These are phyloP conservation scores for Candida coleopterorum DNA, from an alignment of 805 yeast genomes.

Conservation along the genomic window DNA sequence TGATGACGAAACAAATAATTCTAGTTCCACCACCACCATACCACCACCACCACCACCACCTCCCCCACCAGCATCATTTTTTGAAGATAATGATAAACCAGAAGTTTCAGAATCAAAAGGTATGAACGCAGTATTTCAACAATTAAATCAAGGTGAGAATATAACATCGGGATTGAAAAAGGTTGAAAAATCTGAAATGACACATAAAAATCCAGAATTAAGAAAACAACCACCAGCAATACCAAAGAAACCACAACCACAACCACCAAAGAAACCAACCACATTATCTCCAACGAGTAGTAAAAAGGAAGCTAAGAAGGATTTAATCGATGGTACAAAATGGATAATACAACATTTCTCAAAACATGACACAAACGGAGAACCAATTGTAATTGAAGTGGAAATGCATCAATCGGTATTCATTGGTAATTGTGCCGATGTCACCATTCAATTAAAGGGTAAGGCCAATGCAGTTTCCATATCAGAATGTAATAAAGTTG, in stretches of 20 bases:
- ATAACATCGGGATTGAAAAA: slow-evolving; percentile 85
- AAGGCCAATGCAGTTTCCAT: slow-evolving; percentile 86
- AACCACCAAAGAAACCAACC: slow-evolving; percentile 80
- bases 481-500: slow-evolving; percentile 66
- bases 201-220: slow-evolving; percentile 84
- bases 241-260: too few species aligned
- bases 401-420: slow-evolving; percentile 85
- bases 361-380: slow-evolving; percentile 43
- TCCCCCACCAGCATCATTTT: slow-evolving; percentile 76
- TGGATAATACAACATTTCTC: slow-evolving; percentile 86
- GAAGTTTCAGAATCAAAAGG: slow-evolving; percentile 36
- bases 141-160: slow-evolving; percentile 76
- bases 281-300: slow-evolving; percentile 38
- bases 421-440: slow-evolving; percentile 73
- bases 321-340: slow-evolving; percentile 71
- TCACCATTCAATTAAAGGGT: slow-evolving; percentile 80
- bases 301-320: slow-evolving; percentile 47
- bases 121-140: slow-evolving; percentile 87
- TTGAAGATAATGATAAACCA: slow-evolving; percentile 16
- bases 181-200: slow-evolving; percentile 90
- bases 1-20: slow-evolving; percentile 22
- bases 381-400: slow-evolving; percentile 66
- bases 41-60: slow-evolving; percentile 92
- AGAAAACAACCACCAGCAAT: slow-evolving; percentile 56
- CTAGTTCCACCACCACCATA: too few species aligned